Base-by-base conservation (phyloP, 202 grass and related monocot species). In the Cymbopogon flexuosus region DNA sequence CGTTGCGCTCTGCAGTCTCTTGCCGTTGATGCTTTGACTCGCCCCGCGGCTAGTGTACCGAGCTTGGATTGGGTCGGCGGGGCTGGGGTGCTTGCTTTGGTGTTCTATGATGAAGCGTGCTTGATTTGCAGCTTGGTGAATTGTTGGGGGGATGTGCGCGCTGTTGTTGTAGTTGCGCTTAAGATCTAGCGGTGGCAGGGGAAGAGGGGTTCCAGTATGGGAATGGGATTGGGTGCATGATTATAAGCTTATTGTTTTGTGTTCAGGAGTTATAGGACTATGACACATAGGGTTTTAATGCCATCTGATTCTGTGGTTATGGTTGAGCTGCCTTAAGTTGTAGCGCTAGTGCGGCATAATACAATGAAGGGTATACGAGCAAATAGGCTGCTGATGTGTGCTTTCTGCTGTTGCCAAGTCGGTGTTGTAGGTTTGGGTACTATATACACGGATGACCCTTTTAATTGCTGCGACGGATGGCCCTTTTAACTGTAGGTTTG, bases 281-380 rank as follows among this genome's bases (percentile, higher is more conserved):
- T 2, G 66, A 14, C 19, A 4, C 15, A 13, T 42, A 8, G 71
- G 51, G 22, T 14, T 70, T 42, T 15, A 70, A 46, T 83, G 51
- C 14, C 56, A 56, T 60, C 62, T 30, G 46, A n/a, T 33, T 73
- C 30, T 78, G 9, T 10, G 0, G 65, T 67, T 85, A 51, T 31
- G 8, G 22, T 73, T 72, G 39, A 72, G 30, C 65, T 85, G 72
- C n/a, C 29, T 65, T 49, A 27, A 72, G 66, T 31, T 81, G 11
- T 16, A 19, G 39, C 24, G 35, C 24, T 16, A 19, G 39, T 37
- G 35, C n/a, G 70, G 47, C 70, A 47, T 81, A 19, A 54, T 8
- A 65, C 47, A 69, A 45, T 51, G 37, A 81, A 66, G 78, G 78
- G 39, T 30, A 37, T 39, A 33, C 1, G 5, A 16, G 43, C 58